Percentiles rank a stretch among this genome's conserved stretches.
Evolutionary conservation across 257 asterid species (phyloP).

Genomic region (Solanum bulbocastanum): DNA sequence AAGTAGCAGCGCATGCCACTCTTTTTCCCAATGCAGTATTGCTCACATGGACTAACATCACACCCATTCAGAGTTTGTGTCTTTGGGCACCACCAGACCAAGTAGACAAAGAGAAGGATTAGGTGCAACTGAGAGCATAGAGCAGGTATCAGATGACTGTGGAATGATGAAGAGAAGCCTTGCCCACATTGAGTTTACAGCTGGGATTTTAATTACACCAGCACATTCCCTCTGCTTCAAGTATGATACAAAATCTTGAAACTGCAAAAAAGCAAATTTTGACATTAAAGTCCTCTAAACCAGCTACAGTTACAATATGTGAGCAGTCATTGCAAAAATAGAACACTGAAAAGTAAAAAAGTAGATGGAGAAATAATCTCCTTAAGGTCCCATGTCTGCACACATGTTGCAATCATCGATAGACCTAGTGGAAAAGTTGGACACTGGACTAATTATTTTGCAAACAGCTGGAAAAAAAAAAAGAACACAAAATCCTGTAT

Average conservation of each 20-base stretch:
- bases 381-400: background rate
- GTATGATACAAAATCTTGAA: slow-evolving; percentile 73
- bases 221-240: slow-evolving; percentile 96
- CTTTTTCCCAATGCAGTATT: background rate
- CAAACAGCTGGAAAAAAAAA: background rate
- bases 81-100: slow-evolving; percentile 80
- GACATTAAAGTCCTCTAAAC: background rate
- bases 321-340: background rate
- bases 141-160: slow-evolving; percentile 55
- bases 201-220: slow-evolving; percentile 86
- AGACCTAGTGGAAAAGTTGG: background rate
- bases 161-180: slow-evolving; percentile 84
- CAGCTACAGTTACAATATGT: background rate
- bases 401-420: background rate
- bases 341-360: background rate
- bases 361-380: background rate
- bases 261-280: slow-evolving; percentile 31
- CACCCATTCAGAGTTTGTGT: slow-evolving; percentile 45
- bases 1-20: background rate
- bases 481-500: background rate
- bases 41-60: slow-evolving; percentile 8
- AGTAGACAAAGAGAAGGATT: slow-evolving; percentile 68
- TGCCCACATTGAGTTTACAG: slow-evolving; percentile 62
- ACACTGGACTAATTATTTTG: background rate
- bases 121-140: slow-evolving; percentile 66